Conservation (phyloP, 2,329 filamentous ascomycete genomes). For the Tolypocladium amazonense region DNA sequence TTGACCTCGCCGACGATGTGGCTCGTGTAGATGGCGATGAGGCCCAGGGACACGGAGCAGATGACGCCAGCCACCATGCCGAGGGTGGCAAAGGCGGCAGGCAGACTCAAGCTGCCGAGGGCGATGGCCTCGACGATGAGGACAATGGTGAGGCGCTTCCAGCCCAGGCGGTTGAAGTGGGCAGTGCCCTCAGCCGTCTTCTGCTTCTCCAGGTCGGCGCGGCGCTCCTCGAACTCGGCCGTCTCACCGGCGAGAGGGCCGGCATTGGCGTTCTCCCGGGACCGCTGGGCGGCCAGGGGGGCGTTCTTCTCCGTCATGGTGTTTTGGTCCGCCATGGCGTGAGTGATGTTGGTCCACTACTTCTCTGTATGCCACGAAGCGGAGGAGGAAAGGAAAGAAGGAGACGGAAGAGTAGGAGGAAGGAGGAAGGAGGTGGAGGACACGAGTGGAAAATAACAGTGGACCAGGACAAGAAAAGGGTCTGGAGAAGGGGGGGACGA, state of each 20-base stretch:
- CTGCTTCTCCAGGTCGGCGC: conserved; percentile 33
- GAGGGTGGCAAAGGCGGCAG: conserved; percentile 39
- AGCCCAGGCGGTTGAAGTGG: conserved; percentile 42
- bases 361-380: not conserved
- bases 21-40: conserved; percentile 37
- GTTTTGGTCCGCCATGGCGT: not conserved
- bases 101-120: conserved; percentile 40
- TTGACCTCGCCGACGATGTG: conserved; percentile 37
- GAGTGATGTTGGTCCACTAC: not conserved
- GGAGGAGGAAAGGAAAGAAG: not conserved
- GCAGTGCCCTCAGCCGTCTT: conserved; percentile 33
- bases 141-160: conserved; percentile 45
- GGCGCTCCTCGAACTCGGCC: conserved; percentile 26
- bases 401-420: not conserved
- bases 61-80: conserved; percentile 42
- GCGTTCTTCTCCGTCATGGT: not conserved
- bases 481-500: not conserved
- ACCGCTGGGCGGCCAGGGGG: not conserved
- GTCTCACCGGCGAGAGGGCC: conserved; percentile 17
- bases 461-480: not conserved
- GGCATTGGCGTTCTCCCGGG: conserved; percentile 15
- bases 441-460: not conserved
- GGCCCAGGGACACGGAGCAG: conserved; percentile 28
- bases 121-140: conserved; percentile 48
- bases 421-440: not conserved